Base-by-base conservation (phyloP, 2,329 filamentous ascomycete genomes). In the Teratosphaeria viscida region DNA sequence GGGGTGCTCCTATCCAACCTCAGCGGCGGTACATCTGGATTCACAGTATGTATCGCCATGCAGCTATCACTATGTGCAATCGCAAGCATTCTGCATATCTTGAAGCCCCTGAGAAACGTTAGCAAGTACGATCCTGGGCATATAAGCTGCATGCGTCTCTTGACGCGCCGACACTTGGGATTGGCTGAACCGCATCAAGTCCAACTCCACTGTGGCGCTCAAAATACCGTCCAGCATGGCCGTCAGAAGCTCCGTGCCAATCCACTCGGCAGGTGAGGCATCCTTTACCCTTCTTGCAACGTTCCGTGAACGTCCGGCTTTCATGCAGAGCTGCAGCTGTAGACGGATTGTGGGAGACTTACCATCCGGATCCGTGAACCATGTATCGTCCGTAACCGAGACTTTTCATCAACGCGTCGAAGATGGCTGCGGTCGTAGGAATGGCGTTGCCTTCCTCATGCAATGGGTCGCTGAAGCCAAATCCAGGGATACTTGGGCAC, bases 391-490 rank as follows among this genome's bases (percentile, higher is more conserved):
- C 62, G 66, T 89, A 88, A 1, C 78, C 80, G 6, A 88, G 73
- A 32, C 81, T 76, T 56, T 71, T 71, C 86, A 89, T 89, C 58
- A 89, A 67, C 0, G 66, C 71, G 66, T 85, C 75, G 57, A 87
- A 78, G 12, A 85, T 71, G 1, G 77, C 76, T 0, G 83, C 84
- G 0, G 83, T 82, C 12, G 78, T 74, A 5, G 75, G 68, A 59
- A 84, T 71, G n/a, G 79, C 77, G 66, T 79, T 75, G 7, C 72
- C 73, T 55, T 79, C 78, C 58, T 76, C 76, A 0, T 77, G 74
- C 47, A 85, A 76, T 2, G 84, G 76, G 69, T 88, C 85, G 69
- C 85, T 87, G 67, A 88, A 89, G 16, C 84, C 85, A 54, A 86
- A 75, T 0, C 85, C 85, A 0, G 86, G 85, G 23, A 88, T 77